Percentiles rank a stretch among this genome's conserved stretches.
These are phyloP conservation scores for Panaeolus cyanescens DNA, from an alignment of 768 basidiomycete species.

Conservation along the genomic window DNA sequence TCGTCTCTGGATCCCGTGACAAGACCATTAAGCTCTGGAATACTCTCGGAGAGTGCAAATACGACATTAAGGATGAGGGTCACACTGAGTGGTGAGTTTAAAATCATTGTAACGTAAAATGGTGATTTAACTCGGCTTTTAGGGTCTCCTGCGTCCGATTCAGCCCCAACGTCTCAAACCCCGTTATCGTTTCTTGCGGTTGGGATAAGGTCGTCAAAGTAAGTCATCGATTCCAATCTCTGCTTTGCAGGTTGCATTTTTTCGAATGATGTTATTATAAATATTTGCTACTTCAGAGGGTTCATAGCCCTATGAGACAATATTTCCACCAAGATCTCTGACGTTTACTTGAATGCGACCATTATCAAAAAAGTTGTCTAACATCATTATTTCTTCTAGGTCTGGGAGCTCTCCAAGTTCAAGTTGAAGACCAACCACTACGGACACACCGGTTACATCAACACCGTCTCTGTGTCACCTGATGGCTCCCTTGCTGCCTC, in stretches of 20 bases:
- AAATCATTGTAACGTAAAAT: constrained; percentile 17
- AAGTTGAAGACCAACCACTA: constrained; percentile 99
- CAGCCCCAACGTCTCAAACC: constrained; percentile 96
- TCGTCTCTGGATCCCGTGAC: constrained; percentile 98
- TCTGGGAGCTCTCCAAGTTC: constrained; percentile 99
- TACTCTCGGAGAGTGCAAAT: constrained; percentile 99
- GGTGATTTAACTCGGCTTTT: constrained; percentile 4
- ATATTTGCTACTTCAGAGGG: constrained; percentile 95
- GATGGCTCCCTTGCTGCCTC: constrained; percentile 99
- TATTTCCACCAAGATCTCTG: constrained; percentile 88
- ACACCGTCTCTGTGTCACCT: constrained; percentile 97
- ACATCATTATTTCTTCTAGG: constrained; percentile 49
- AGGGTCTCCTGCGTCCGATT: constrained; percentile 99
- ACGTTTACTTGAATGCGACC: constrained; percentile 28
- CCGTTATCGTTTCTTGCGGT: constrained; percentile 97
- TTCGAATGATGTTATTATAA: constrained; percentile 37
- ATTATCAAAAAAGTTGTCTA: constrained; percentile 12
- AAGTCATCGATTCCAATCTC: constrained; percentile 27
- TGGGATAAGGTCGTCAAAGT: constrained; percentile 99
- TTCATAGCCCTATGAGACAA: constrained; percentile 68
- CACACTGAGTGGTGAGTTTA: constrained; percentile 85
- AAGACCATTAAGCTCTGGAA: constrained; percentile 99
- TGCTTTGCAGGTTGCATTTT: constrained; percentile 1
- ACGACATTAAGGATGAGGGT: constrained; percentile 98
- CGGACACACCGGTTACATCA: constrained; percentile 99